These are phyloP conservation scores for Melampsora abietis-canadensis DNA, from an alignment of 1,284 basidiomycete species.

Conservation along the genomic window DNA sequence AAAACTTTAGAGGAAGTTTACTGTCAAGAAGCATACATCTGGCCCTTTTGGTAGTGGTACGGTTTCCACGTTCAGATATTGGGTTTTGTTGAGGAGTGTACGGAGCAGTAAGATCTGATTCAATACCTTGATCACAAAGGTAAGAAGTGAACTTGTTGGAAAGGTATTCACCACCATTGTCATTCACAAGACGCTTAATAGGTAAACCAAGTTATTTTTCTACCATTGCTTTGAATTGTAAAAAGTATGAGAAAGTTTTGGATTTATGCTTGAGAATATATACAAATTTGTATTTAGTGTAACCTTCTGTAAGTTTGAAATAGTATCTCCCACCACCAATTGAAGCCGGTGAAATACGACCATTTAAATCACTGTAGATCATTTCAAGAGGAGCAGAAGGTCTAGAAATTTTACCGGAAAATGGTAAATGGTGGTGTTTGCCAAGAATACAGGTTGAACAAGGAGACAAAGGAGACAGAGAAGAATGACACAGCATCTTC, in stretches of 20 bases:
- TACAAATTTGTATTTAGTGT: background rate
- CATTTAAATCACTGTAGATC: no score
- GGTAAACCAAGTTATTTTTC: constrained; percentile 47
- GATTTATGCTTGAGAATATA: constrained; percentile 13
- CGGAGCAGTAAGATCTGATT: constrained; percentile 52
- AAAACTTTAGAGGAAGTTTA: constrained; percentile 51
- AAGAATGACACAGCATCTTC: no score
- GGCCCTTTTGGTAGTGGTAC: constrained; percentile 50
- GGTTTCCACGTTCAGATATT: constrained; percentile 47
- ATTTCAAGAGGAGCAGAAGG: no score
- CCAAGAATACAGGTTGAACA: no score
- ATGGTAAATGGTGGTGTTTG: no score
- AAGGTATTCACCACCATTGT: constrained; percentile 53
- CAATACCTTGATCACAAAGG: constrained; percentile 51
- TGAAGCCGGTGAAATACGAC: no score
- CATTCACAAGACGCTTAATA: constrained; percentile 53
- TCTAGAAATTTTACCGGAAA: no score
- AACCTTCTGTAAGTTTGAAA: no score
- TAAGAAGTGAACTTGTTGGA: constrained; percentile 49
- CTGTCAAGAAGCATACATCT: constrained; percentile 50
- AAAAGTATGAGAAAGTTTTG: constrained; percentile 5
- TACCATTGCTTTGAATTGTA: background rate
- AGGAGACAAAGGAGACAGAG: no score
- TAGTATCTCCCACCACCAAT: no score
- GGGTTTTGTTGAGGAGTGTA: constrained; percentile 51